These are phyloP conservation scores for Moricandia moricandioides DNA, from an alignment of 345 rosid species.

Conservation along the genomic window DNA sequence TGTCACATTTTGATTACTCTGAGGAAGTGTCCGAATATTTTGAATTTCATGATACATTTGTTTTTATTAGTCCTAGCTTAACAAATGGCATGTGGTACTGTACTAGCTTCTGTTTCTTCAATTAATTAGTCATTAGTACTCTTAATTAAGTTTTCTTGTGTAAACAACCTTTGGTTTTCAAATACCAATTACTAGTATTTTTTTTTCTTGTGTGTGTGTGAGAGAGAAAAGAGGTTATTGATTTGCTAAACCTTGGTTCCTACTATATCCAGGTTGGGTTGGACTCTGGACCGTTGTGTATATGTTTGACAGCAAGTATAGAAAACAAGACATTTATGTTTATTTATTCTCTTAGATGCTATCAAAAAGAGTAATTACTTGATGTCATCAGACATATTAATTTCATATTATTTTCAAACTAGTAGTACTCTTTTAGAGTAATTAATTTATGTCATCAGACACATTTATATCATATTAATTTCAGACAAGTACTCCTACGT, in stretches of 20 bases:
- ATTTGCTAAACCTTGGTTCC: slow-evolving; percentile 30
- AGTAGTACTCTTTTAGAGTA: background rate
- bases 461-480: background rate
- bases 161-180: background rate
- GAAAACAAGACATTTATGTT: slow-evolving; percentile 24
- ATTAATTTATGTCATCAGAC: slow-evolving; percentile 18
- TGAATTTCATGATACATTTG: slow-evolving; percentile 24
- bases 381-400: slow-evolving; percentile 6
- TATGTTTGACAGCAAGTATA: slow-evolving; percentile 28
- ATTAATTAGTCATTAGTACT: background rate
- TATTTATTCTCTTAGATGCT: slow-evolving; percentile 20
- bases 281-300: slow-evolving; percentile 35
- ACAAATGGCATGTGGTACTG: background rate
- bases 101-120: slow-evolving; percentile 6
- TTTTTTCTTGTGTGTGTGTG: background rate
- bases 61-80: background rate
- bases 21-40: slow-evolving; percentile 31
- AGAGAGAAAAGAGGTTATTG: slow-evolving; percentile 10
- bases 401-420: slow-evolving; percentile 12
- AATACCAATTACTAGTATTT: background rate
- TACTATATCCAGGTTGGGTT: slow-evolving; percentile 43
- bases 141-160: background rate
- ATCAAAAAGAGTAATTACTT: slow-evolving; percentile 13
- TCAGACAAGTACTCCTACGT: background rate
- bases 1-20: slow-evolving; percentile 29